Conservation (phyloP, 1,139 yeast species). For the Wickerhamomyces sp. region DNA sequence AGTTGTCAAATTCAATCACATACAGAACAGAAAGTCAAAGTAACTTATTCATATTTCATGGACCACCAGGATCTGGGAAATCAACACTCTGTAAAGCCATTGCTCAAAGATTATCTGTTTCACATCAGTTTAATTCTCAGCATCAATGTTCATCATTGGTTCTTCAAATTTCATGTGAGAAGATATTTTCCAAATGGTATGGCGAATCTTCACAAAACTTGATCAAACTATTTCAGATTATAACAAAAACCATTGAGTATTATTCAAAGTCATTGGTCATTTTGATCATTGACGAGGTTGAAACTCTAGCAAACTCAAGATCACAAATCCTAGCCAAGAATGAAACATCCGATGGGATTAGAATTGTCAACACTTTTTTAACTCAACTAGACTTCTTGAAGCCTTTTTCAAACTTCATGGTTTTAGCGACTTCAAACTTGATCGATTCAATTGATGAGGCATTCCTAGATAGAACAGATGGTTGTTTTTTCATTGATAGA, state of each 20-base stretch:
- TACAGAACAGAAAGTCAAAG: constrained; percentile 12
- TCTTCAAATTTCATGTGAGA: constrained; percentile 33
- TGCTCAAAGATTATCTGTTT: constrained; percentile 31
- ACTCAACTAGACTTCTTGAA: constrained; percentile 33
- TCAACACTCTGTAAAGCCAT: constrained; percentile 42
- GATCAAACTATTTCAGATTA: constrained; percentile 28
- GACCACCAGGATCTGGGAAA: constrained; percentile 52
- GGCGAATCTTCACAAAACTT: constrained; percentile 38
- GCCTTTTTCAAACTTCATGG: constrained; percentile 27
- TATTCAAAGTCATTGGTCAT: constrained; percentile 23
- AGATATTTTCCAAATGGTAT: constrained; percentile 36
- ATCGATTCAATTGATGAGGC: constrained; percentile 30
- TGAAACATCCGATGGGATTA: constrained; percentile 34
- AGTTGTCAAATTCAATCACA: constrained; percentile 26
- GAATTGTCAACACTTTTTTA: constrained; percentile 35
- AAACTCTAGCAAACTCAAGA: constrained; percentile 36
- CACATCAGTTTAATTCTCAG: constrained; percentile 9
- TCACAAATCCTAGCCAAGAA: constrained; percentile 27
- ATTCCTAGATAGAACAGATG: constrained; percentile 34
- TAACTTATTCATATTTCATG: constrained; percentile 32
- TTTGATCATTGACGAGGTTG: constrained; percentile 36
- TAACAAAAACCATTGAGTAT: constrained; percentile 21
- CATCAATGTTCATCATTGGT: constrained; percentile 18
- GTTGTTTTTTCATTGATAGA: constrained; percentile 25
- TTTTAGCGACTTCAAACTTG: constrained; percentile 34